phyloP scores from a whole-genome alignment of 139 green algal species.

The Mesotaenium endlicherianum region DNA sequence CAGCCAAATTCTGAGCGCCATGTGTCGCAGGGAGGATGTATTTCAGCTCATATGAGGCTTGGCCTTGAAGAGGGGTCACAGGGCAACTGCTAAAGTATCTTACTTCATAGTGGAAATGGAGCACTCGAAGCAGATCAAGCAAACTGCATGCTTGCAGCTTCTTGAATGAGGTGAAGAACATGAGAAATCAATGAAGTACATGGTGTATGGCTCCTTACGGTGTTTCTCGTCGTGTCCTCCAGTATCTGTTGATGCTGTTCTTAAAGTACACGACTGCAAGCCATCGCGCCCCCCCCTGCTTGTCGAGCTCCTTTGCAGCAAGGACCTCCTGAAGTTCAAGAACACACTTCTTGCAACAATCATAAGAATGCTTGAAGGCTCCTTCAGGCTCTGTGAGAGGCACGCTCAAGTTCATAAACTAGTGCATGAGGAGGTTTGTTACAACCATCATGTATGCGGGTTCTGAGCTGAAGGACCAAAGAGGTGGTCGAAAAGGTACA shows the following conservation, averaged over 20 bases:
- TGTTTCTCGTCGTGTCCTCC: slow-evolving; percentile 57
- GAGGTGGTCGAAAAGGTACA: neutral
- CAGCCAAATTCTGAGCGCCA: no score
- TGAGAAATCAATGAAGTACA: neutral
- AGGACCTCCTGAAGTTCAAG: slow-evolving; percentile 73
- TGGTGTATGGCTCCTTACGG: slow-evolving; percentile 2
- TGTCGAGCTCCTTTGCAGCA: slow-evolving; percentile 62
- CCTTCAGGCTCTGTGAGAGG: no score
- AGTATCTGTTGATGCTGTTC: slow-evolving; percentile 80
- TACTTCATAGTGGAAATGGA: no score
- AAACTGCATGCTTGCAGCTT: no score
- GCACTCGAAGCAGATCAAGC: no score
- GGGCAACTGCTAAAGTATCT: no score
- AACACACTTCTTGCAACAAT: neutral
- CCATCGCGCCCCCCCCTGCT: slow-evolving; percentile 69
- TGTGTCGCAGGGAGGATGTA: no score
- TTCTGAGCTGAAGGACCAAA: neutral
- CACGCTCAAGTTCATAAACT: no score
- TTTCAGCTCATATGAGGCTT: no score
- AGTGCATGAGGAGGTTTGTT: neutral
- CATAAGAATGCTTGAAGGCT: neutral
- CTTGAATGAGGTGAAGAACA: no score
- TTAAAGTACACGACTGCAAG: slow-evolving; percentile 86
- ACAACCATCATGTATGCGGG: no score
- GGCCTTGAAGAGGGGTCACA: no score